phyloP scores from a whole-genome alignment of 2,329 filamentous ascomycete species.

The Penicillium sp. region DNA sequence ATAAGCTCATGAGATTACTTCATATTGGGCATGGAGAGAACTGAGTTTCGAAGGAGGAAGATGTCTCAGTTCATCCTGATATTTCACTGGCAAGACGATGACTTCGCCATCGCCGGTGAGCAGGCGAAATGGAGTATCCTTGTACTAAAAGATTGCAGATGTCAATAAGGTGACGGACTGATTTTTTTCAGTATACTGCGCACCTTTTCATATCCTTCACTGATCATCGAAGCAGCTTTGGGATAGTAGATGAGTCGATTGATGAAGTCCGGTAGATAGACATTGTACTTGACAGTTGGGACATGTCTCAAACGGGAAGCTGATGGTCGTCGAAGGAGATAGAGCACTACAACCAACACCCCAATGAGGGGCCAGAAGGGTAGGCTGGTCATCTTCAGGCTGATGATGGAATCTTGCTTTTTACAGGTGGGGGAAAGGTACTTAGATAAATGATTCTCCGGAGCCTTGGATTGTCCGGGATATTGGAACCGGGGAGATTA shows the following conservation, averaged over 20 bases:
- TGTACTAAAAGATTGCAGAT: conserved; percentile 21
- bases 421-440: neutral
- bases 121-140: conserved; percentile 26
- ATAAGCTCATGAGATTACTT: conserved; percentile 14
- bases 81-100: conserved; percentile 28
- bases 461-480: neutral
- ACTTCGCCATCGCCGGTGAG: conserved; percentile 31
- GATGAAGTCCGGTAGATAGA: conserved; percentile 23
- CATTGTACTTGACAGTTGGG: conserved; percentile 23
- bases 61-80: conserved; percentile 25
- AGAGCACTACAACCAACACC: conserved; percentile 5
- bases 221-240: conserved; percentile 23
- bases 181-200: conserved; percentile 5
- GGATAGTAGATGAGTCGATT: conserved; percentile 29
- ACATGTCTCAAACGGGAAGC: conserved; percentile 16
- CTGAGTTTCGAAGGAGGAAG: conserved; percentile 21
- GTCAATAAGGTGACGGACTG: neutral
- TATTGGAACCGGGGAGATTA: neutral
- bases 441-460: conserved; percentile 1
- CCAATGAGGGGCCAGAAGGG: conserved; percentile 13
- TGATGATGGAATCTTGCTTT: neutral
- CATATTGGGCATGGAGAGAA: conserved; percentile 29
- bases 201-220: conserved; percentile 26
- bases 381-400: conserved; percentile 5
- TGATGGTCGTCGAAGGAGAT: conserved; percentile 8